phyloP scores from a whole-genome alignment of 2,329 filamentous ascomycete genomes.

The Aspergillus viridinutans region DNA sequence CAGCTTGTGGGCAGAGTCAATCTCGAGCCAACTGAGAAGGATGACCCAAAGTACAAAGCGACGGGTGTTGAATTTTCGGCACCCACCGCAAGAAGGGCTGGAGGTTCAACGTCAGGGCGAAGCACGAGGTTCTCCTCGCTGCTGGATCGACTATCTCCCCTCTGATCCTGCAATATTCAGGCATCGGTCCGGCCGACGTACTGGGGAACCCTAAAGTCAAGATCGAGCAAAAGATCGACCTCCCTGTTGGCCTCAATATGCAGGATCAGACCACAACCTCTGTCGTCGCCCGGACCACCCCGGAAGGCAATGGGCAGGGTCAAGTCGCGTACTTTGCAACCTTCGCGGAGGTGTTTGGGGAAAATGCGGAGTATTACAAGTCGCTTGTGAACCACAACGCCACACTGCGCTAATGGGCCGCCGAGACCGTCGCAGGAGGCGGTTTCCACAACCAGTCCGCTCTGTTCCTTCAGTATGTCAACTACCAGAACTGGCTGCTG shows the following conservation, averaged over 20 bases:
- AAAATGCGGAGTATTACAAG: slow-evolving; percentile 11
- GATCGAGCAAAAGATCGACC: slow-evolving; percentile 18
- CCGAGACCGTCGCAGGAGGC: slow-evolving; percentile 20
- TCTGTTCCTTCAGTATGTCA: slow-evolving; percentile 22
- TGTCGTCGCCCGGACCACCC: slow-evolving; percentile 10
- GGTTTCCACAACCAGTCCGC: slow-evolving; percentile 25
- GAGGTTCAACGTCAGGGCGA: slow-evolving; percentile 19
- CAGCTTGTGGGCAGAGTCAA: slow-evolving; percentile 23
- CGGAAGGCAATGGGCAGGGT: slow-evolving; percentile 18
- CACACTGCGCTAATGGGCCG: slow-evolving; percentile 21
- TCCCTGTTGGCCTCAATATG: slow-evolving; percentile 28
- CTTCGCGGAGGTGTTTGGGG: slow-evolving; percentile 24
- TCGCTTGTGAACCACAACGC: slow-evolving; percentile 20
- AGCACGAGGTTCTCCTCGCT: slow-evolving; percentile 25
- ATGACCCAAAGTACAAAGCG: slow-evolving; percentile 7
- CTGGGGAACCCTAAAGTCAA: slow-evolving; percentile 8
- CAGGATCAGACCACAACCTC: slow-evolving; percentile 28
- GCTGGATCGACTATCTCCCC: slow-evolving; percentile 25
- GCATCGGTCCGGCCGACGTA: slow-evolving; percentile 20
- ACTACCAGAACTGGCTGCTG: slow-evolving; percentile 25
- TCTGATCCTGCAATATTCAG: slow-evolving; percentile 25
- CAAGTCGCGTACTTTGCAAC: slow-evolving; percentile 26
- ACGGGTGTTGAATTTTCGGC: slow-evolving; percentile 26
- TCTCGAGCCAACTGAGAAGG: slow-evolving; percentile 6
- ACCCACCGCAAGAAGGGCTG: slow-evolving; percentile 10